Evolutionary conservation across 805 yeast species (phyloP).

Genomic region (Candida tammaniensis): DNA sequence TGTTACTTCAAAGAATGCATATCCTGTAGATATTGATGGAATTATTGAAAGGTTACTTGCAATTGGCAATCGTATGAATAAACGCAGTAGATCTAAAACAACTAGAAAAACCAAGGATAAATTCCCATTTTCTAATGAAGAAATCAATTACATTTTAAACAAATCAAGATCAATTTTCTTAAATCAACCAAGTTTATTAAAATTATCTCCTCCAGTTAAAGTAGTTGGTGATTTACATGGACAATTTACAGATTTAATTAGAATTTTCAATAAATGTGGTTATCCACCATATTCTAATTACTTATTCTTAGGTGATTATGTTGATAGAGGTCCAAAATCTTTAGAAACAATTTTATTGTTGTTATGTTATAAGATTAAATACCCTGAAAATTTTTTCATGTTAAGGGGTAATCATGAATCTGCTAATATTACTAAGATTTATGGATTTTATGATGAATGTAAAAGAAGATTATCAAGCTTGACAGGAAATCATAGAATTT

Average conservation of each 20-base stretch:
- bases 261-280: slow-evolving; percentile 58
- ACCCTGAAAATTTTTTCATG: slow-evolving; percentile 61
- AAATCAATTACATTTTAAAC: slow-evolving; percentile 55
- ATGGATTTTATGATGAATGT: slow-evolving; percentile 62
- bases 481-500: slow-evolving; percentile 35
- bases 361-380: slow-evolving; percentile 53
- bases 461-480: slow-evolving; percentile 45
- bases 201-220: slow-evolving; percentile 74
- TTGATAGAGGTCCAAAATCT: slow-evolving; percentile 58
- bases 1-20: slow-evolving; percentile 6
- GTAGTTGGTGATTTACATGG: slow-evolving; percentile 85
- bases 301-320: slow-evolving; percentile 57
- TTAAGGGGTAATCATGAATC: slow-evolving; percentile 59
- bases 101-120: slow-evolving; percentile 34
- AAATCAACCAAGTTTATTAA: slow-evolving; percentile 62
- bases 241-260: slow-evolving; percentile 50
- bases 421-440: slow-evolving; percentile 57
- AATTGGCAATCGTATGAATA: slow-evolving; percentile 32
- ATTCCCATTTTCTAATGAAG: slow-evolving; percentile 50
- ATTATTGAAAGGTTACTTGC: slow-evolving; percentile 60
- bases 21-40: slow-evolving; percentile 54
- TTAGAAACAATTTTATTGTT: slow-evolving; percentile 53
- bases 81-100: slow-evolving; percentile 21
- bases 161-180: slow-evolving; percentile 59
- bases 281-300: slow-evolving; percentile 58